These are phyloP conservation scores for Diaporthe sp. DNA, from an alignment of 2,329 filamentous ascomycete species.

Conservation along the genomic window DNA sequence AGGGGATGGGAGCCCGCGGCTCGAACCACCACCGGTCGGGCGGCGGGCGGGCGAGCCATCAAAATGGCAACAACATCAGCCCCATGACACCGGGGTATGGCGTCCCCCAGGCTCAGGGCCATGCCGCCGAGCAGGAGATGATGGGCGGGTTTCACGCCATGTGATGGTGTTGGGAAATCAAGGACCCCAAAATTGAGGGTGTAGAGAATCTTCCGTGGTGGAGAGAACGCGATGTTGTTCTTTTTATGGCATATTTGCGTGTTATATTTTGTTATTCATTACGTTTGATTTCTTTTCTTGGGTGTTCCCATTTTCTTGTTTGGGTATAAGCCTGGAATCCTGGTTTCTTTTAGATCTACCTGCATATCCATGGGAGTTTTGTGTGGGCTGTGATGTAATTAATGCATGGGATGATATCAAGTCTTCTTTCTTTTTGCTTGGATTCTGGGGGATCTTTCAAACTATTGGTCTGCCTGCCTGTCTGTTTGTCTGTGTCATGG, in stretches of 20 bases:
- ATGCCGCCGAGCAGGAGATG: neutral
- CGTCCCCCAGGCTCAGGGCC: neutral
- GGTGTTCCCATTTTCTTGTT: neutral
- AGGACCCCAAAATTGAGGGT: neutral
- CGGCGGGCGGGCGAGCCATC: neutral
- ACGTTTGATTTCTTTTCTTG: neutral
- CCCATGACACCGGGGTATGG: slow-evolving; percentile 36
- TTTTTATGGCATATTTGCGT: neutral
- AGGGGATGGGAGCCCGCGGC: slow-evolving; percentile 24
- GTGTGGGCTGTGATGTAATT: neutral
- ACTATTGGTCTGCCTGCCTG: neutral
- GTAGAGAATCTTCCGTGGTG: neutral
- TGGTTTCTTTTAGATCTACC: slow-evolving; percentile 6
- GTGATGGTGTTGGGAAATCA: neutral
- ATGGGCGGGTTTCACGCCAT: slow-evolving; percentile 39
- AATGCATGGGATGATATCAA: slow-evolving; percentile 33
- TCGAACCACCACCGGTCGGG: neutral
- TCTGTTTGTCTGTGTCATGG: neutral
- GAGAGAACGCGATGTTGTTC: neutral
- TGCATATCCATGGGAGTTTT: slow-evolving; percentile 29
- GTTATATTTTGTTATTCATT: neutral
- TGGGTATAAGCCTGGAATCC: neutral
- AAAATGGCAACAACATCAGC: slow-evolving; percentile 28
- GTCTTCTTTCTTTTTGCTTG: neutral
- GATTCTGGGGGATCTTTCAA: neutral